Evolutionary conservation across 805 yeast species (phyloP).

Genomic region (Candida suzukii): DNA sequence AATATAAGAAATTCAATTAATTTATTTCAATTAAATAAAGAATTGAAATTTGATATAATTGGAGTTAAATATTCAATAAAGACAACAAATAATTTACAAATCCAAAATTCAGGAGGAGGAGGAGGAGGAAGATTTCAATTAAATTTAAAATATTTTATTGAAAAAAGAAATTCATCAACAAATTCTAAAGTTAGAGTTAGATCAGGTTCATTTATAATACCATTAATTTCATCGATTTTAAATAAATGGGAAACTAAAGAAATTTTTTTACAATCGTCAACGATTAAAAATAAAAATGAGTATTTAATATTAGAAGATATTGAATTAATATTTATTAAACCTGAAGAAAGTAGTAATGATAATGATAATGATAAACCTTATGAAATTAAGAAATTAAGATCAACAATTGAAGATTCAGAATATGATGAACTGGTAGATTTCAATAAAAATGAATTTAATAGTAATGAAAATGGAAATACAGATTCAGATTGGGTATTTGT

Average conservation of each 20-base stretch:
- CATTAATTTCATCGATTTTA: conserved; percentile 16
- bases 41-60: conserved; percentile 17
- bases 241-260: conserved; percentile 19
- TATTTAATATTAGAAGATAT: conserved; percentile 13
- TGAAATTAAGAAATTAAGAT: neutral
- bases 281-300: conserved; percentile 13
- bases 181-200: conserved; percentile 13
- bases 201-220: conserved; percentile 25
- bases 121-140: conserved; percentile 22
- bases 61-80: conserved; percentile 19
- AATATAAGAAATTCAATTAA: conserved; percentile 4
- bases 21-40: conserved; percentile 24
- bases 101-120: no score
- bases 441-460: conserved; percentile 8
- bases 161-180: conserved; percentile 23
- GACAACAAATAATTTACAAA: neutral
- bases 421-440: conserved; percentile 18
- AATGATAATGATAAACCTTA: neutral
- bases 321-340: conserved; percentile 13
- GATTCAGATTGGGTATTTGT: conserved; percentile 22
- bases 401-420: conserved; percentile 20
- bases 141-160: conserved; percentile 25
- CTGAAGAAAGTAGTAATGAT: neutral
- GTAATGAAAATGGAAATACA: conserved; percentile 12
- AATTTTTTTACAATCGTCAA: conserved; percentile 11